Base-by-base conservation (phyloP, 2,329 filamentous ascomycete species). In the Metarhizium album region DNA sequence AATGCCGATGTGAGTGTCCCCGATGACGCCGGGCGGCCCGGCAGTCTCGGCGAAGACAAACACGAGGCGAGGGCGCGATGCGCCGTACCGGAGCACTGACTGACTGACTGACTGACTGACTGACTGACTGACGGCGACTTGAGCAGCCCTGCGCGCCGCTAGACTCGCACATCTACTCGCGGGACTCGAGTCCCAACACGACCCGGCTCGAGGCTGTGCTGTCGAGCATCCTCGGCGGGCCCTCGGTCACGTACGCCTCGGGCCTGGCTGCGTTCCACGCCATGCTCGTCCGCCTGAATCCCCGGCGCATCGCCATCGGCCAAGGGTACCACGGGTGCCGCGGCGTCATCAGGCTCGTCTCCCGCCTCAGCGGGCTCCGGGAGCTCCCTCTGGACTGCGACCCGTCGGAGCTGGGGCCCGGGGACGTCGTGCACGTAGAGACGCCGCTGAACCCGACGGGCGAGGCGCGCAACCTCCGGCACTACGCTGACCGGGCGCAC, bases 291-390 rank as follows among this genome's bases (percentile, higher is more conserved):
- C 82, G 83, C 62, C 71, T 95, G 8, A 90, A 94, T 65, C 93
- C 93, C 1, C 82, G 82, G 59, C 83, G 84, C 52, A 81, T 97
- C 51, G 85, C 89, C 58, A 89, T 97, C 57, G 83, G 83, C 37
- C 82, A 78, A 16, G 90, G 90, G 42, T 98, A 97, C 70, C 93
- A 97, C 70, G 93, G 93, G 59, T 95, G 88, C 68, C 89, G 95
- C 67, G 89, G 87, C 54, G 87, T 95, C 29, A 79, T 96, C 59
- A 69, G 69, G 31, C 70, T 97, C 50, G 75, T 94, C 57, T 69
- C 77, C 53, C 87, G 88, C 55, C 79, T 96, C 47, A 88, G 84
- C 24, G 85, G 86, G 0, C 78, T 95, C 24, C 69, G 84, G 63
- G 78, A 84, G 57, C 74, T 96, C 2, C 76, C 83, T 22, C 76